phyloP scores from a whole-genome alignment of 441 rosid species.

The Populus trichocarpa region DNA sequence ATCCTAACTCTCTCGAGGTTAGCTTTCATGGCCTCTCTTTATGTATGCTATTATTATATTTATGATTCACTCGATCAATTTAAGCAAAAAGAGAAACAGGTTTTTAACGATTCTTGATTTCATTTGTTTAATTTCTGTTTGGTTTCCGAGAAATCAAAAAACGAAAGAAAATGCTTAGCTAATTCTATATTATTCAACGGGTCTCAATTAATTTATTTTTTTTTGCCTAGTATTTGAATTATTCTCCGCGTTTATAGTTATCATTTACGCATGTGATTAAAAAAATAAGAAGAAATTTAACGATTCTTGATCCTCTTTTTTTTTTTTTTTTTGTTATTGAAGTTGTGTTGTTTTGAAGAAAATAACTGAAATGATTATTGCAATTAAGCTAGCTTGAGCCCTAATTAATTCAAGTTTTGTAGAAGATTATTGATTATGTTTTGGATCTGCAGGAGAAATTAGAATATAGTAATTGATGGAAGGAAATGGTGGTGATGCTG shows the following conservation, averaged over 20 bases:
- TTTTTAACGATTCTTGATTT: neutral
- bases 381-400: neutral
- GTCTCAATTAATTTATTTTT: neutral
- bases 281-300: too few relatives aligned
- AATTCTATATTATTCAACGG: neutral
- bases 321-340: neutral
- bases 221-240: neutral
- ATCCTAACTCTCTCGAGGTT: neutral
- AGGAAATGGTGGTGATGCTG: conserved; percentile 30
- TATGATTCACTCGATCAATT: neutral
- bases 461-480: conserved; percentile 17
- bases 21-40: neutral
- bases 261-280: neutral
- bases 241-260: too few relatives aligned
- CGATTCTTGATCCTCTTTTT: neutral
- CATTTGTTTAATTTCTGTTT: neutral
- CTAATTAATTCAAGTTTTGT: neutral
- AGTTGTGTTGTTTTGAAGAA: neutral
- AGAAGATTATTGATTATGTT: neutral
- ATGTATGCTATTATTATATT: neutral
- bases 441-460: conserved; percentile 9
- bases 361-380: neutral
- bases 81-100: neutral
- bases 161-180: neutral
- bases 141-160: neutral